Conservation (phyloP, 805 yeast species). For the Candida argentea region DNA sequence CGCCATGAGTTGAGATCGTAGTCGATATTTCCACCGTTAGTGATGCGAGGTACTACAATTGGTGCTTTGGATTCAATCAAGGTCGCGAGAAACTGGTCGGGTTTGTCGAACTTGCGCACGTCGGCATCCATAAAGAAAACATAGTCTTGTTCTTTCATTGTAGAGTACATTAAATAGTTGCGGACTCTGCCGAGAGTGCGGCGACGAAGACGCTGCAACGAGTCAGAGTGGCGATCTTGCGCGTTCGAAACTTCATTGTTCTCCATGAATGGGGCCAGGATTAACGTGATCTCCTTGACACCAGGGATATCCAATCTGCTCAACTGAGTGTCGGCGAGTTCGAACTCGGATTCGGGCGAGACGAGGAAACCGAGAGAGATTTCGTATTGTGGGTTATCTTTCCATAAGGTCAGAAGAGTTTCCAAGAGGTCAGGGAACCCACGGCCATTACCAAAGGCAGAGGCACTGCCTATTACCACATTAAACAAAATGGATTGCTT, state of each 20-base stretch:
- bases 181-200: slow-evolving; percentile 27
- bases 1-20: slow-evolving; percentile 33
- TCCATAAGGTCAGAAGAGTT: neutral
- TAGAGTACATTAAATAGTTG: slow-evolving; percentile 21
- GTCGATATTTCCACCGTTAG: slow-evolving; percentile 13
- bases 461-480: no score
- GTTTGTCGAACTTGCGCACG: slow-evolving; percentile 15
- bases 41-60: slow-evolving; percentile 27
- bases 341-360: slow-evolving; percentile 11
- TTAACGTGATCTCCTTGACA: slow-evolving; percentile 12
- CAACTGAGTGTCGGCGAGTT: slow-evolving; percentile 8
- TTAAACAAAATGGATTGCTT: no score
- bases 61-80: slow-evolving; percentile 21
- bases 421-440: neutral
- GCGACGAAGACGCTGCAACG: slow-evolving; percentile 24
- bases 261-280: slow-evolving; percentile 27
- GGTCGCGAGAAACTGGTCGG: slow-evolving; percentile 1
- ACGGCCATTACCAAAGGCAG: no score
- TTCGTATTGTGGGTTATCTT: neutral
- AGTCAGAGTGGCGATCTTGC: slow-evolving; percentile 16
- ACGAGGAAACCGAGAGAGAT: neutral
- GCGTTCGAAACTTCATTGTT: slow-evolving; percentile 7
- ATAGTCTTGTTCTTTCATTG: slow-evolving; percentile 19
- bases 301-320: slow-evolving; percentile 1
- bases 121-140: slow-evolving; percentile 30